A percentile compares a stretch with the other conserved stretches of the same genome.
phyloP scores from a whole-genome alignment of 139 green algal genomes.

The Micractinium sp. region DNA sequence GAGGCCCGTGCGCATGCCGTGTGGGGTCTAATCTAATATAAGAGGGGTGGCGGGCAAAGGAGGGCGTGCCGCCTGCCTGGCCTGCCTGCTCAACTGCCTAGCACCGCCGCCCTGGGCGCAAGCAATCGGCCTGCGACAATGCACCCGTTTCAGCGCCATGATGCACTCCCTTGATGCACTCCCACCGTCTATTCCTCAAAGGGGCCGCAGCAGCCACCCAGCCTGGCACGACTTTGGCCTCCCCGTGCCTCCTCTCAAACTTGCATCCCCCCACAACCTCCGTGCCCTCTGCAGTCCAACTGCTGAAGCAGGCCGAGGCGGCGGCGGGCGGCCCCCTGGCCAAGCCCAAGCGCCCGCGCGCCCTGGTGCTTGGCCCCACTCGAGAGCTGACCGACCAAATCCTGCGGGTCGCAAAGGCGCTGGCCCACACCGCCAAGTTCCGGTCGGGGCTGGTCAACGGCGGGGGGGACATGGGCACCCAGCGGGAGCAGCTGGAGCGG shows the following conservation, averaged over 20 bases:
- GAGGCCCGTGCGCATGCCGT: neutral
- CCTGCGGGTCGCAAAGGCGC: constrained; percentile 32
- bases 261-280: neutral
- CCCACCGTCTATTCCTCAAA: too few relatives aligned
- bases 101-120: too few relatives aligned
- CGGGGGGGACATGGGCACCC: constrained; percentile 49
- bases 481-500: constrained; percentile 63
- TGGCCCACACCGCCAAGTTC: constrained; percentile 89
- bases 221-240: too few relatives aligned
- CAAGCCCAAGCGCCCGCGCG: constrained; percentile 75
- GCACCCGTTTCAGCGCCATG: too few relatives aligned
- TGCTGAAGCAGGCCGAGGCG: constrained; percentile 72
- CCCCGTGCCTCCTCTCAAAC: neutral
- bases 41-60: neutral
- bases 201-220: too few relatives aligned
- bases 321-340: constrained; percentile 41
- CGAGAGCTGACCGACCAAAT: constrained; percentile 95
- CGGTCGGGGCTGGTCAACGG: constrained; percentile 65
- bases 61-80: too few relatives aligned
- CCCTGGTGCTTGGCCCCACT: constrained; percentile 88
- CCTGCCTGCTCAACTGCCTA: too few relatives aligned
- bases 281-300: constrained; percentile 59
- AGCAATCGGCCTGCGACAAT: too few relatives aligned
- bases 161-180: too few relatives aligned
- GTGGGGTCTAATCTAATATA: neutral